These are phyloP conservation scores for Tricholoma hemisulphureum DNA, from an alignment of 768 basidiomycete genomes.

Conservation along the genomic window DNA sequence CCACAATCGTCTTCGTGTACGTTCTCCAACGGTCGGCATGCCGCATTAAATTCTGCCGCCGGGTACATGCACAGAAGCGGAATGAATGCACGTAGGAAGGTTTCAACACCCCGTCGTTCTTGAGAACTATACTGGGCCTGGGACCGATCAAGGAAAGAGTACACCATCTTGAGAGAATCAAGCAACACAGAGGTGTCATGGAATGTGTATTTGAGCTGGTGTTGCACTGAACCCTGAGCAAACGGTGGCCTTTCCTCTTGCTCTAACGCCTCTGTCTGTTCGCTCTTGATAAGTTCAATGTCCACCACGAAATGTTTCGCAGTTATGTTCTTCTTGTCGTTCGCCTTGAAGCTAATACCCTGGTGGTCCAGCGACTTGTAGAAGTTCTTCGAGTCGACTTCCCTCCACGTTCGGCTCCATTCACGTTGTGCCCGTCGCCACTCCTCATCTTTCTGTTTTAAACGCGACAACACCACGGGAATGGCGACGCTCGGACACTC, in stretches of 20 bases:
- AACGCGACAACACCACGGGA: constrained; percentile 83
- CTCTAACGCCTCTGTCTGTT: constrained; percentile 48
- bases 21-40: constrained; percentile 55
- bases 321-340: constrained; percentile 92
- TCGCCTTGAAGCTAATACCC: constrained; percentile 89
- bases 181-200: constrained; percentile 77
- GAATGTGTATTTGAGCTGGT: constrained; percentile 80
- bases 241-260: constrained; percentile 38
- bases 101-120: constrained; percentile 83
- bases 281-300: constrained; percentile 66
- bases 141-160: constrained; percentile 87
- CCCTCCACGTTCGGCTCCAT: constrained; percentile 96
- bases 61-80: constrained; percentile 76
- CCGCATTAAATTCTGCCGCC: constrained; percentile 63
- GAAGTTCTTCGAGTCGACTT: constrained; percentile 95
- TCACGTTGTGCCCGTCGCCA: constrained; percentile 94
- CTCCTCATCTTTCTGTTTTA: constrained; percentile 95
- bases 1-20: constrained; percentile 41
- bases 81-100: constrained; percentile 80
- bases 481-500: constrained; percentile 89
- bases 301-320: constrained; percentile 80
- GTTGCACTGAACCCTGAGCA: constrained; percentile 47
- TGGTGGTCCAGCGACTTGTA: constrained; percentile 98
- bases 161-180: constrained; percentile 87
- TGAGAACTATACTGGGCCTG: constrained; percentile 67